phyloP scores from a whole-genome alignment of 2,329 filamentous ascomycete genomes.

The Beauveria australis region DNA sequence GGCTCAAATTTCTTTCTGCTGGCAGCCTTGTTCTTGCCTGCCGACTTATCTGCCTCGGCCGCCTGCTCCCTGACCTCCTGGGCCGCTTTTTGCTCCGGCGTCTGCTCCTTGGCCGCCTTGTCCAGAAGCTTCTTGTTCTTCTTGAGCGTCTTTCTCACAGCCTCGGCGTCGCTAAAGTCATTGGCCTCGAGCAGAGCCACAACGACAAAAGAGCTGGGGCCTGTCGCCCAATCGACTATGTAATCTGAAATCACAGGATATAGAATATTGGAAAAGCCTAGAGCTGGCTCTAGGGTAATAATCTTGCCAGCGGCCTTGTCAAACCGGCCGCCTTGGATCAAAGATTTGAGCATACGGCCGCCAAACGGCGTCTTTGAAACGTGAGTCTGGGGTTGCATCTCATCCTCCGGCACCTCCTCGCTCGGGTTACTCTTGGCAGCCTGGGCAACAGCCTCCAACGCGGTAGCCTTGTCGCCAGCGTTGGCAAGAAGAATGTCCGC shows the following conservation, averaged over 20 bases:
- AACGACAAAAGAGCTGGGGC: conserved; percentile 78
- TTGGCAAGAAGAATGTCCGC: conserved; percentile 72
- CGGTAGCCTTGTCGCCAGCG: conserved; percentile 66
- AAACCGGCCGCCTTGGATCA: conserved; percentile 83
- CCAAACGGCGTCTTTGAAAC: conserved; percentile 54
- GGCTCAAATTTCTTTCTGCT: conserved; percentile 35
- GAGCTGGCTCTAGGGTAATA: conserved; percentile 62
- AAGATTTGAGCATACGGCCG: conserved; percentile 80
- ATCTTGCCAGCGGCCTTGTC: conserved; percentile 66
- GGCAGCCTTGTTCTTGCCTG: conserved; percentile 22
- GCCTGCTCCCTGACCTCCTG: conserved; percentile 41
- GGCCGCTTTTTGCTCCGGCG: conserved; percentile 41
- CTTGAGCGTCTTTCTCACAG: conserved; percentile 61
- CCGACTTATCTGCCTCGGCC: conserved; percentile 33
- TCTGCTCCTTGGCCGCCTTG: conserved; percentile 55
- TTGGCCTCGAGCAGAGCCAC: conserved; percentile 70
- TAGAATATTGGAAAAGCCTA: conserved; percentile 74
- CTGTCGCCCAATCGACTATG: conserved; percentile 75
- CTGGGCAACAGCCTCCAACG: conserved; percentile 61
- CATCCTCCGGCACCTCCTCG: conserved; percentile 31
- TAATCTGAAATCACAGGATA: conserved; percentile 72
- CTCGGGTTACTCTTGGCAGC: conserved; percentile 50
- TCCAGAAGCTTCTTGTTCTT: conserved; percentile 65
- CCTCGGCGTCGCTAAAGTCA: conserved; percentile 58
- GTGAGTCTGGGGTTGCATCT: conserved; percentile 37